Evolutionary conservation across 306 rosid genomes (phyloP), one percentile per base, ranked within the genome.

Genomic region (Sicyos baderoa): DNA sequence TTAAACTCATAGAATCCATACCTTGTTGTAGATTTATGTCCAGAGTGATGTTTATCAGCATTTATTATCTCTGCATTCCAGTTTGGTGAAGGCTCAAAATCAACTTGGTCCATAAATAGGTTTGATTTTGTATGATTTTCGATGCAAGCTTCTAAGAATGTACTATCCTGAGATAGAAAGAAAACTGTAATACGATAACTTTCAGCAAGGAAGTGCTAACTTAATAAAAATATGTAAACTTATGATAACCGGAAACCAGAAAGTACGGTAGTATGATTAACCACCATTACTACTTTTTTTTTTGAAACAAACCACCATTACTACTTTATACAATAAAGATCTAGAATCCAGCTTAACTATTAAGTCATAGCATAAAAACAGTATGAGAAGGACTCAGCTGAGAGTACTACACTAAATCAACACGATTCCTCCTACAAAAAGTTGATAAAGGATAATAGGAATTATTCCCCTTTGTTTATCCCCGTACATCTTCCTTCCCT

Each of bases 71-170:
- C 77, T 65, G 97, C 90, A 77, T 79, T 82, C 94, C 94, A 90
- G 77, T 81, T 68, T 49, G 79, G 96, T 54, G 97, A 87, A 4
- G 99, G 97, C 80, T 90, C 97, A 82, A 93, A 93, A 68, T 93
- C 99, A 64, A 93, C 99, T 90, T 90, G 99, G 81, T 93, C 97
- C 99, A 93, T 90, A 69, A 90, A 85, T 81, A 93, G 95, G 83
- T 86, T 88, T 79, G 99, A 82, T 81, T 93, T 93, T 23, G 99
- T 93, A 81, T 93, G 97, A 73, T 93, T 93, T 79, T 93, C 99
- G 68, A 93, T 88, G 84, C 97, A 93, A 81, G 99, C 97, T 88
- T 93, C 99, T 84, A 93, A 74, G 77, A 84, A 90, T 27, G 99
- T 93, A 79, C 86, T 78, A 76, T 93, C 99, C 99, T 93, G 88